Percentiles rank a stretch among this genome's conserved stretches.
Evolutionary conservation across 1,284 basidiomycete genomes (phyloP).

Genomic region (Veloboletus limbatus): DNA sequence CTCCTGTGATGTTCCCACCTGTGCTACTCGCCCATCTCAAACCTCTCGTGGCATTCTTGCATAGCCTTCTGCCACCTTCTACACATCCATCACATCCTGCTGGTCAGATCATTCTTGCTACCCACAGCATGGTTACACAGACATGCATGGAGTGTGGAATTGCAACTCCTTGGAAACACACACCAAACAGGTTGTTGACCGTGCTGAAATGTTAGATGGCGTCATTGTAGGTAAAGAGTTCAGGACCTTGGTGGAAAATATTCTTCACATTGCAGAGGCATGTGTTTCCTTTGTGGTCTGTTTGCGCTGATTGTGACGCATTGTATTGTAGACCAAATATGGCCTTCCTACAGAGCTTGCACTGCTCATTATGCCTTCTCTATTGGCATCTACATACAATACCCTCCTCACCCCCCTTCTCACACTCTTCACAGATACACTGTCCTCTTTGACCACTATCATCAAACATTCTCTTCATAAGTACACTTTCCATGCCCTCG

Average conservation of each 20-base stretch:
- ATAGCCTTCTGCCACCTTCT: slow-evolving; percentile 66
- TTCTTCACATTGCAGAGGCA: slow-evolving; percentile 64
- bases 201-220: slow-evolving; percentile 62
- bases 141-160: slow-evolving; percentile 77
- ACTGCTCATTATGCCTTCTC: slow-evolving; percentile 48
- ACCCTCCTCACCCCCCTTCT: slow-evolving; percentile 63
- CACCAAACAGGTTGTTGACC: slow-evolving; percentile 63
- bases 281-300: slow-evolving; percentile 16
- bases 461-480: slow-evolving; percentile 83
- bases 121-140: slow-evolving; percentile 75
- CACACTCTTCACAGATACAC: slow-evolving; percentile 56
- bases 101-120: slow-evolving; percentile 55
- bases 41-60: slow-evolving; percentile 65
- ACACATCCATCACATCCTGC: slow-evolving; percentile 80
- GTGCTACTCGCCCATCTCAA: slow-evolving; percentile 50
- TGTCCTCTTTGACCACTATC: slow-evolving; percentile 60
- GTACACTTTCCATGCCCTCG: slow-evolving; percentile 78
- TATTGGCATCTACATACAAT: slow-evolving; percentile 54
- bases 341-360: slow-evolving; percentile 58
- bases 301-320: background rate
- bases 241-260: slow-evolving; percentile 60
- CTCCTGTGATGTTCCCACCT: slow-evolving; percentile 51
- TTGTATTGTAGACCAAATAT: slow-evolving; percentile 49
- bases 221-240: slow-evolving; percentile 65
- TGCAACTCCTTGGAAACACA: slow-evolving; percentile 68